Percentiles rank a stretch among this genome's conserved stretches.
phyloP scores from a whole-genome alignment of 257 asterid species.

The Linderniella brevidens region DNA sequence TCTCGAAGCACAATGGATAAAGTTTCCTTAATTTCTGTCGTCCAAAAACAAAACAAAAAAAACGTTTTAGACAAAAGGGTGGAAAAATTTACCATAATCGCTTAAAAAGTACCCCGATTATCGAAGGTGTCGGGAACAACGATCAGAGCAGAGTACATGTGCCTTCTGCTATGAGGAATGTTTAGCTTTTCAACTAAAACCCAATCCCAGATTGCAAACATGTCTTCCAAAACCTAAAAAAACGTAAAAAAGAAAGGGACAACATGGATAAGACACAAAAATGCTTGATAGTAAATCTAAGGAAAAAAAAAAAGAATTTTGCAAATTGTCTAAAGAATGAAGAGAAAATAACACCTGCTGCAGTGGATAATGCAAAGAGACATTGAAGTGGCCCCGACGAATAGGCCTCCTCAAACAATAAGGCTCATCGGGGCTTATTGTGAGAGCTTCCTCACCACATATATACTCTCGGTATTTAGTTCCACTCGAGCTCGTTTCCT shows the following conservation, averaged over 20 bases:
- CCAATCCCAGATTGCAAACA: conserved; percentile 92
- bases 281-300: background rate
- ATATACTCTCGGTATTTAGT: conserved; percentile 55
- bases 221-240: conserved; percentile 78
- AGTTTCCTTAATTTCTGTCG: conserved; percentile 79
- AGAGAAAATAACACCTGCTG: conserved; percentile 51
- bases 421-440: conserved; percentile 63
- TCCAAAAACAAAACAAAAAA: conserved; percentile 12
- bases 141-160: conserved; percentile 63
- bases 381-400: conserved; percentile 92
- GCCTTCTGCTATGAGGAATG: conserved; percentile 52
- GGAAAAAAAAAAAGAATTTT: background rate
- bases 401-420: conserved; percentile 88
- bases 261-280: background rate
- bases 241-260: background rate
- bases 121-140: conserved; percentile 92
- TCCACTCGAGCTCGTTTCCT: conserved; percentile 33
- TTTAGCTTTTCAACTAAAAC: conserved; percentile 55
- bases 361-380: conserved; percentile 66
- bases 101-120: conserved; percentile 47
- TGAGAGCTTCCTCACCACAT: conserved; percentile 88
- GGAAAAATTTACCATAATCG: background rate
- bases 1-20: conserved; percentile 72
- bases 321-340: background rate
- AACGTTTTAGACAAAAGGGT: conserved; percentile 8